Base-by-base conservation (phyloP, 2,329 filamentous ascomycete genomes). In the Colletotrichum sp. region DNA sequence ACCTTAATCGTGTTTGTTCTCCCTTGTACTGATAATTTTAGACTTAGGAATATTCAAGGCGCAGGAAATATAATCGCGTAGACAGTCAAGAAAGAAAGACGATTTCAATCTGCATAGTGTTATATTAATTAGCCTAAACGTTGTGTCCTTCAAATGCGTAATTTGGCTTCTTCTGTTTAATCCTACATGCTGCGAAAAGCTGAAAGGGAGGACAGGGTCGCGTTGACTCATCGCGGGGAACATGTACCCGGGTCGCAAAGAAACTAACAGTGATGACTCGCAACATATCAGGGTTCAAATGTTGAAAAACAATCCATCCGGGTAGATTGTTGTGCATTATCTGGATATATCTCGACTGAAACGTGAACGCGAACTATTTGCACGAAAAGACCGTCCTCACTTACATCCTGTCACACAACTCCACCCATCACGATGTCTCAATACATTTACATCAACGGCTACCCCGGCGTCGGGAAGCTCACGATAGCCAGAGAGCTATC, bases 371-470 rank as follows among this genome's bases (percentile, higher is more conserved):
- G 44, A 52, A 52, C 10, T 13, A 22, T 13, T 22, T 52, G 44
- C 10, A n/a, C n/a, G n/a, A 52, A 6, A 52, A 22, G n/a, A 24
- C 6, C n/a, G 10, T 13, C n/a, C 12, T 52, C 12, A 13, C 6
- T 52, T 22, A 22, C 4, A 8, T 22, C n/a, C n/a, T 22, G 44
- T 1, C 44, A 52, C n/a, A 52, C n/a, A 52, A 22, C 44, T 22
- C 12, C 44, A 15, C 6, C 26, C 12, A 32, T 26, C n/a, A 59
- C 18, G 8, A 73, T 78, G 69, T 36, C 57, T 18, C 36, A 65
- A 12, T 78, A 76, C 60, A 79, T 84, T 57, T 83, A 82, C 78
- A 82, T 83, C 75, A 82, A 83, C 72, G 82, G 82, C 55, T 81
- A 81, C 69, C 81, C 82, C 13, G 82, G 80, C 34, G 79, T 82